A percentile compares a stretch with the other conserved stretches of the same genome.
These are phyloP conservation scores for Pisolithus tinctorius DNA, from an alignment of 768 basidiomycete genomes.

Conservation along the genomic window DNA sequence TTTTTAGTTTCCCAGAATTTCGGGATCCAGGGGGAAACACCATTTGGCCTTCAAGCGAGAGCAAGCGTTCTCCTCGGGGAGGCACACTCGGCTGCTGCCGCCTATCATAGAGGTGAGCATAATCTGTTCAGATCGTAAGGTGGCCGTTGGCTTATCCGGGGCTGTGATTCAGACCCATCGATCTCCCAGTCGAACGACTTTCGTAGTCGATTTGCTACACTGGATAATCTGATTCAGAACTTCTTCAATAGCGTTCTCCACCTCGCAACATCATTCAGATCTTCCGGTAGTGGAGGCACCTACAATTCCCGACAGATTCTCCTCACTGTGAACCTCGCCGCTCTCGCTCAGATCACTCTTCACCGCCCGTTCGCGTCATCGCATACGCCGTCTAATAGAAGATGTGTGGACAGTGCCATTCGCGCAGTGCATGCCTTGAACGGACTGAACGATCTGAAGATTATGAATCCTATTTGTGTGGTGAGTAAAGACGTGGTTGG, in stretches of 20 bases:
- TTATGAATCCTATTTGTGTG: slow-evolving; percentile 13
- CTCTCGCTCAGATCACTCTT: slow-evolving; percentile 20
- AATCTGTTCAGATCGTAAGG: not conserved
- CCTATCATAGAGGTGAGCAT: slow-evolving; percentile 23
- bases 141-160: not conserved
- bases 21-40: slow-evolving; percentile 5
- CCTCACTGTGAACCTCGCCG: slow-evolving; percentile 13
- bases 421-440: slow-evolving; percentile 11
- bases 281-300: not conserved
- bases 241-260: slow-evolving; percentile 22
- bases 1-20: slow-evolving; percentile 14
- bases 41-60: slow-evolving; percentile 18
- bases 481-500: not conserved
- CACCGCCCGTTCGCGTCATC: slow-evolving; percentile 15
- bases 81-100: slow-evolving; percentile 21
- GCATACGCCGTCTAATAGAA: slow-evolving; percentile 8
- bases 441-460: slow-evolving; percentile 3
- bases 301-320: slow-evolving; percentile 4
- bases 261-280: not conserved
- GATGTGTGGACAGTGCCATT: slow-evolving; percentile 13
- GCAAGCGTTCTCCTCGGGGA: slow-evolving; percentile 31
- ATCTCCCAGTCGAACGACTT: slow-evolving; percentile 38
- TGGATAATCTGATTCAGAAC: slow-evolving; percentile 40
- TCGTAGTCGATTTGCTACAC: slow-evolving; percentile 35
- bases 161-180: slow-evolving; percentile 29